phyloP scores from a whole-genome alignment of 306 rosid species.

The Cotoneaster glaucophyllus region DNA sequence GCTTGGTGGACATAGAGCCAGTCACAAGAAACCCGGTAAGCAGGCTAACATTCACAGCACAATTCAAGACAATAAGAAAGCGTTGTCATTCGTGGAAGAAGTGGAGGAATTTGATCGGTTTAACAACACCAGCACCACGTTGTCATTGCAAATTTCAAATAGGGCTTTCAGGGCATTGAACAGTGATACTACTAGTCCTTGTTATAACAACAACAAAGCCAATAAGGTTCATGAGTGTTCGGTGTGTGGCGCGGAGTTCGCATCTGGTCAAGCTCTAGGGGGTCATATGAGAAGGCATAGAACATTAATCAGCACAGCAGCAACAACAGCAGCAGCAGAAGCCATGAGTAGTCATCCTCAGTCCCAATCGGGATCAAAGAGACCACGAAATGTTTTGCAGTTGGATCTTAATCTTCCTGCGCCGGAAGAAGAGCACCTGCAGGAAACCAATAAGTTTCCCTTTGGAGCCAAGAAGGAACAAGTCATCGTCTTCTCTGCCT shows the following conservation, averaged over 20 bases:
- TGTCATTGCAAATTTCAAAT: slow-evolving; percentile 46
- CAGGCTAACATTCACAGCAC: background rate
- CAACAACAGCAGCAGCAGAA: background rate
- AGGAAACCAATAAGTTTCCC: slow-evolving; percentile 32
- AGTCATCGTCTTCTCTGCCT: slow-evolving; percentile 59
- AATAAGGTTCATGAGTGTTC: slow-evolving; percentile 68
- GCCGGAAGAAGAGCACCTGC: slow-evolving; percentile 47
- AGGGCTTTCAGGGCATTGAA: slow-evolving; percentile 10
- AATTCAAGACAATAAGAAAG: slow-evolving; percentile 20
- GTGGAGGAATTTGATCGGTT: background rate
- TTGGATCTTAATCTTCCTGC: slow-evolving; percentile 90
- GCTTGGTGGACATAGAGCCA: slow-evolving; percentile 88
- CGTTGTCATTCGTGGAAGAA: slow-evolving; percentile 9
- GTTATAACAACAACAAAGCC: slow-evolving; percentile 4
- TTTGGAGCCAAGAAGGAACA: slow-evolving; percentile 40
- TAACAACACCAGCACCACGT: slow-evolving; percentile 33
- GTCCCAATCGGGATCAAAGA: slow-evolving; percentile 20
- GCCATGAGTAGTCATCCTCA: slow-evolving; percentile 1
- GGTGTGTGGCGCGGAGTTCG: slow-evolving; percentile 67
- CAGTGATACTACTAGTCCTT: background rate
- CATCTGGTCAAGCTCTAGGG: slow-evolving; percentile 93
- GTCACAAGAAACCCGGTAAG: slow-evolving; percentile 62
- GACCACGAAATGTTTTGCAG: slow-evolving; percentile 40
- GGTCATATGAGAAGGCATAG: slow-evolving; percentile 95
- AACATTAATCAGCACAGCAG: slow-evolving; percentile 14